These are phyloP conservation scores for Cutaneotrichosporon cutaneum DNA, from an alignment of 1,284 basidiomycete genomes.

Conservation along the genomic window DNA sequence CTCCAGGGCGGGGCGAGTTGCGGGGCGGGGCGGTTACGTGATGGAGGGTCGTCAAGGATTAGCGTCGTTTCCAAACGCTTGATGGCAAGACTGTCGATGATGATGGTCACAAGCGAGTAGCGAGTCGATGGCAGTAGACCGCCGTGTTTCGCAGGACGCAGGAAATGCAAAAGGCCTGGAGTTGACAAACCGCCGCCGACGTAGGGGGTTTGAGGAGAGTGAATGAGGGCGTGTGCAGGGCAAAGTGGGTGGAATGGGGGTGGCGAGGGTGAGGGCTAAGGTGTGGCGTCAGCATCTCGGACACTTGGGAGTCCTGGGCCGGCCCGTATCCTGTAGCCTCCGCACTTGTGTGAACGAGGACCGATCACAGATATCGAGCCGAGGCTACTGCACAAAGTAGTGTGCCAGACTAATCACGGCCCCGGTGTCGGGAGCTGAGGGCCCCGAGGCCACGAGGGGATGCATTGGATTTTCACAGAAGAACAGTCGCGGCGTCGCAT, in stretches of 20 bases:
- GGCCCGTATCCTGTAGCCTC: neutral
- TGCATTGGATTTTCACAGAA: slow-evolving; percentile 1
- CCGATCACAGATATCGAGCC: too few relatives aligned
- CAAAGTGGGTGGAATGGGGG: neutral
- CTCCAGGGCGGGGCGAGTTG: neutral
- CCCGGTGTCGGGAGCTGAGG: neutral
- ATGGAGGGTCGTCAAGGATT: slow-evolving; percentile 6
- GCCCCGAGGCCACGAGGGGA: neutral
- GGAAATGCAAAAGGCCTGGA: neutral
- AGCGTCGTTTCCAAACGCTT: neutral
- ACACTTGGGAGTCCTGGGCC: neutral
- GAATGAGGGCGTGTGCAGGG: neutral
- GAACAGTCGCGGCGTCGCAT: neutral
- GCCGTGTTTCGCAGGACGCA: neutral
- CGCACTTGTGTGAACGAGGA: too few relatives aligned
- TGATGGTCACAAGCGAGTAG: neutral
- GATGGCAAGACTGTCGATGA: neutral
- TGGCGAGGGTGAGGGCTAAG: neutral
- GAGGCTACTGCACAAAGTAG: neutral
- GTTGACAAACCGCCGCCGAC: too few relatives aligned
- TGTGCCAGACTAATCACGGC: neutral
- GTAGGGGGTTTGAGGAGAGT: neutral
- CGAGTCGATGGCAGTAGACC: neutral
- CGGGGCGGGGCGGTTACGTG: slow-evolving; percentile 4
- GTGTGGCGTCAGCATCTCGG: slow-evolving; percentile 6